Percentiles rank a stretch among this genome's conserved stretches.
These are phyloP conservation scores for Aspergillus udagawae DNA, from an alignment of 2,329 filamentous ascomycete genomes.

Conservation along the genomic window DNA sequence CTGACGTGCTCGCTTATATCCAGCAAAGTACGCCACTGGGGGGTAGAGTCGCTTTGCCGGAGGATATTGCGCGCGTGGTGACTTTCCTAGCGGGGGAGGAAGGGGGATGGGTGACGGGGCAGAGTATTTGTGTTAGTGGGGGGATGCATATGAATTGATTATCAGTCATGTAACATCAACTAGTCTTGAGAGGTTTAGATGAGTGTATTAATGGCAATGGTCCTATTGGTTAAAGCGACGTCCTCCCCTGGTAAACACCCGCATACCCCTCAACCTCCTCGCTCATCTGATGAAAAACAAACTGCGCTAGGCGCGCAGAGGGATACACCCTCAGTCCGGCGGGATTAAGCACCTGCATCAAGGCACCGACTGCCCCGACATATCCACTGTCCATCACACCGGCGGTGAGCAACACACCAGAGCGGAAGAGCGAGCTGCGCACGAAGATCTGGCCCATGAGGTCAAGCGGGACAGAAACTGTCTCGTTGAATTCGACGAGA, in stretches of 20 bases:
- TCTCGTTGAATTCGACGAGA: conserved; percentile 36
- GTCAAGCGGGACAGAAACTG: conserved; percentile 34
- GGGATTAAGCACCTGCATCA: conserved; percentile 37
- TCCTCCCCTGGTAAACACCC: conserved; percentile 33
- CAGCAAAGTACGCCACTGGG: conserved; percentile 3
- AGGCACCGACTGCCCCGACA: conserved; percentile 37
- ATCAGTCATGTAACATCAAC: no score
- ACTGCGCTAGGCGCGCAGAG: conserved; percentile 38
- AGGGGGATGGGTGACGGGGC: conserved; percentile 6
- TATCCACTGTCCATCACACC: conserved; percentile 45
- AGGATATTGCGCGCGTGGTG: conserved; percentile 5
- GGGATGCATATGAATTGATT: conserved; percentile 1
- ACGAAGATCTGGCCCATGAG: conserved; percentile 39
- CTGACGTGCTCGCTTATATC: neutral
- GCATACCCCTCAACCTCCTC: conserved; percentile 36
- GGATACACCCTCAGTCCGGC: conserved; percentile 30
- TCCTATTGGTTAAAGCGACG: neutral
- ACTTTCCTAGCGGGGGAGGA: conserved; percentile 1
- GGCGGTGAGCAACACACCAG: conserved; percentile 33
- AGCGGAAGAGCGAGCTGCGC: conserved; percentile 39
- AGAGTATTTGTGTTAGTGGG: conserved; percentile 4
- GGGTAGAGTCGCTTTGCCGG: neutral
- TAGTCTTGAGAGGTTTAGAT: no score
- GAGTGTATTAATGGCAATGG: no score
- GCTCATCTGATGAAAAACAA: conserved; percentile 38